Conservation (phyloP, 495 filamentous ascomycete species). For the Podospora fimiseda region DNA sequence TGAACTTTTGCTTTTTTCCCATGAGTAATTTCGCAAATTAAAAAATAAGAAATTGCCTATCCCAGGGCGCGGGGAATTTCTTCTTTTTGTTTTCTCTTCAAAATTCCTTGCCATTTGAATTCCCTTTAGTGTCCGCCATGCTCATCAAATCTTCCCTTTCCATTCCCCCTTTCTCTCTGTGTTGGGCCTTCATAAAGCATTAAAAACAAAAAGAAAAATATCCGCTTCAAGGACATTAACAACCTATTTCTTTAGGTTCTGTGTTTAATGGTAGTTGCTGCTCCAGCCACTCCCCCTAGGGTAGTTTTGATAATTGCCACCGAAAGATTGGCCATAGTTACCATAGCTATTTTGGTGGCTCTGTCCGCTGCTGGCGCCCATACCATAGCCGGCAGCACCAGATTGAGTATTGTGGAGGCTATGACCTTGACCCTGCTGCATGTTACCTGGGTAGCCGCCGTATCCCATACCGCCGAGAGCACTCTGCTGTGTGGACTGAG, state of each 20-base stretch:
- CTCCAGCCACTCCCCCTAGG: constrained; percentile 60
- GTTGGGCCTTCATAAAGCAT: too few relatives aligned
- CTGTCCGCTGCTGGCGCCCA: constrained; percentile 57
- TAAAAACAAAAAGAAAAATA: not conserved
- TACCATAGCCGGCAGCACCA: constrained; percentile 63
- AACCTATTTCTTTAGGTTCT: not conserved
- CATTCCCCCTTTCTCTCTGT: too few relatives aligned
- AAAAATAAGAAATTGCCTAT: too few relatives aligned
- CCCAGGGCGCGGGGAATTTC: too few relatives aligned
- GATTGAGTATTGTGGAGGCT: constrained; percentile 57
- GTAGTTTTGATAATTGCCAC: constrained; percentile 43
- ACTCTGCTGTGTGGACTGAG: constrained; percentile 59
- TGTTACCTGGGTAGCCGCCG: constrained; percentile 68
- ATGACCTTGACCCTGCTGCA: constrained; percentile 49
- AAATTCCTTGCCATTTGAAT: not conserved
- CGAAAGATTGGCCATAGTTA: constrained; percentile 51
- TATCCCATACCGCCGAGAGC: constrained; percentile 43
- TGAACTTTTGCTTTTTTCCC: too few relatives aligned
- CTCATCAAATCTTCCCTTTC: too few relatives aligned
- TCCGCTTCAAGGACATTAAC: constrained; percentile 1
- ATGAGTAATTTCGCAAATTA: too few relatives aligned
- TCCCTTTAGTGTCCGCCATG: not conserved
- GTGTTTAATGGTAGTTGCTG: constrained; percentile 52
- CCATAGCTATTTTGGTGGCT: constrained; percentile 57
- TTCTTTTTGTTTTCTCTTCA: too few relatives aligned